Base-by-base conservation (phyloP, 257 asterid genomes). In the Nicotiana undulata region DNA sequence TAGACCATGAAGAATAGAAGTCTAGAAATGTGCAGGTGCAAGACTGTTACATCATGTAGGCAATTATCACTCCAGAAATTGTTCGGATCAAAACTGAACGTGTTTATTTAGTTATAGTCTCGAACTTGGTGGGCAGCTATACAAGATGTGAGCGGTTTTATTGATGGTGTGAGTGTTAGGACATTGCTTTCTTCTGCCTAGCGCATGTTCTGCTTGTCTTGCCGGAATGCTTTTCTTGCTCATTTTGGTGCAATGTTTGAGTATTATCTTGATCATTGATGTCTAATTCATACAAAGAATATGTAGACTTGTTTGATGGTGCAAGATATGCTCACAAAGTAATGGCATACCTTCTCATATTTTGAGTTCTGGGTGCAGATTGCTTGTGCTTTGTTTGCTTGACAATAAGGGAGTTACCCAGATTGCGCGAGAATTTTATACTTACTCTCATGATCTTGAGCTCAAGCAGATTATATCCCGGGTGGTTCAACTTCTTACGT, bases 321-420 rank as follows among this genome's bases (percentile, higher is more conserved):
- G 60, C 61, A 32, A 28, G 76, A 63, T 72, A 22, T 79, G 53
- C 61, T 46, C 52, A 79, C 49, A 26, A 64, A 9, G 28, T 79
- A 79, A 79, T 64, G 31, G 55, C 31, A 28, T 46, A 76, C 44
- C 76, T 24, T 81, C 67, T 63, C 44, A 77, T 59, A 66, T 52
- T 61, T 83, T 49, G 61, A 46, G 79, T 68, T 66, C 67, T 83
- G 60, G 79, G 63, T 74, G 85, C 90, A 95, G 99, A 84, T 88
- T 96, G 75, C 91, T 96, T 82, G 88, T 89, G 64, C 88, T 90
- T 72, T 90, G 95, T 88, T 89, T 96, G 87, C 89, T 94, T 79
- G 97, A 96, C 86, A 90, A 89, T 84, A 90, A 90, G 80, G 86
- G 93, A 80, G 88, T 88, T 53, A 77, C 83, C 79, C 90, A 83